Evolutionary conservation across 768 basidiomycete species (phyloP).

Genomic region (Podaxis sp.): DNA sequence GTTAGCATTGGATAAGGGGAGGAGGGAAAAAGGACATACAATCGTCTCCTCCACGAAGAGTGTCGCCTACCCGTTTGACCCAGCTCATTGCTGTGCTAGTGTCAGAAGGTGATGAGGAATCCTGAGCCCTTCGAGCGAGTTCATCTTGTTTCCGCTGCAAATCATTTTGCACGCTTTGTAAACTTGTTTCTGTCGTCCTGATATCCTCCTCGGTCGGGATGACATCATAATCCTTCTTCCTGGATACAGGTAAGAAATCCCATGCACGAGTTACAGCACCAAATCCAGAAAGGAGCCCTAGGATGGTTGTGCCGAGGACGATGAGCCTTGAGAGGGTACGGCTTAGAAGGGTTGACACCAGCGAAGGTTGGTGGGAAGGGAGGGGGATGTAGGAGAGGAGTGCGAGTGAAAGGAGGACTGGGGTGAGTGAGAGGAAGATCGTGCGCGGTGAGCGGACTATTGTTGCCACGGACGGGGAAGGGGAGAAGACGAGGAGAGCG

Average conservation of each 20-base stretch:
- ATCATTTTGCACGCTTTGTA: constrained; percentile 61
- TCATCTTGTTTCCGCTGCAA: constrained; percentile 27
- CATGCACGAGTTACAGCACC: constrained; percentile 71
- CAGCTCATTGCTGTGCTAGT: constrained; percentile 24
- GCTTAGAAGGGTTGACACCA: constrained; percentile 38
- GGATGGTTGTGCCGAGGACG: constrained; percentile 73
- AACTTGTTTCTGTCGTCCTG: constrained; percentile 51
- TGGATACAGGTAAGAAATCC: constrained; percentile 49
- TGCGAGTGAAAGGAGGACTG: constrained; percentile 55
- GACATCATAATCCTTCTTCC: constrained; percentile 23
- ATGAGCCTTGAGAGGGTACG: constrained; percentile 61
- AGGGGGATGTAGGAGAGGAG: constrained; percentile 67
- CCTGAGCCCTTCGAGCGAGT: constrained; percentile 19
- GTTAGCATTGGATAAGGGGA: neutral
- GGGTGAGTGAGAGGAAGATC: constrained; percentile 30
- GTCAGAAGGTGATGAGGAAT: constrained; percentile 13
- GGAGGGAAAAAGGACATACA: constrained; percentile 23
- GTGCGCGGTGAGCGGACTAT: neutral
- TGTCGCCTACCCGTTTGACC: constrained; percentile 49
- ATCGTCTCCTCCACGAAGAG: constrained; percentile 47
- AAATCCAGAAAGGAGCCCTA: constrained; percentile 80
- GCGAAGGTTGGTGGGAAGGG: constrained; percentile 40
- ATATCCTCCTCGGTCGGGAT: constrained; percentile 52
- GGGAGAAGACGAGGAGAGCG: constrained; percentile 54
- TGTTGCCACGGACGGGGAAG: constrained; percentile 22